Percentiles rank a stretch among this genome's conserved stretches.
Evolutionary conservation across 352 stramenopile species (phyloP).

Genomic region (Globisporangium barbulae): DNA sequence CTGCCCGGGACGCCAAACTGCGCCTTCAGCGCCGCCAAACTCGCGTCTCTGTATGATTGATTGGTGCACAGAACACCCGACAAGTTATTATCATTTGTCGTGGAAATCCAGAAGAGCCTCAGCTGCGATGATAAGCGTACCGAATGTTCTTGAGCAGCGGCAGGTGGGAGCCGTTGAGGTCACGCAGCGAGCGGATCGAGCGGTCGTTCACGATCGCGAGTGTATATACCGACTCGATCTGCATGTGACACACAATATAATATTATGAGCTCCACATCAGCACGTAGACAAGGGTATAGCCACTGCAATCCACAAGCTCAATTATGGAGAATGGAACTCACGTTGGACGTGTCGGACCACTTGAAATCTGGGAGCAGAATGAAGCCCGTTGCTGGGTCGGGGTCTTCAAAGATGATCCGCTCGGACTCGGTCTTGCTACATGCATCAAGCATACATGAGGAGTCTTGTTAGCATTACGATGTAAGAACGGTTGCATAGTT

Average conservation of each 20-base stretch:
- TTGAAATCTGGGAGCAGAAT: slow-evolving; percentile 84
- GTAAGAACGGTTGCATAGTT: too few relatives aligned
- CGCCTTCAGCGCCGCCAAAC: slow-evolving; percentile 40
- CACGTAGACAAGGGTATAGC: neutral
- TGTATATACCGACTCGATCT: slow-evolving; percentile 82
- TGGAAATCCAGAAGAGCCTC: too few relatives aligned
- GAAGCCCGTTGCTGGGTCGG: slow-evolving; percentile 61
- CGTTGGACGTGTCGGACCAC: slow-evolving; percentile 70
- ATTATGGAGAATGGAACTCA: slow-evolving; percentile 17
- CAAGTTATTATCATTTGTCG: neutral
- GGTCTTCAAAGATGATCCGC: slow-evolving; percentile 77
- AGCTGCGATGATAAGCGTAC: slow-evolving; percentile 23
- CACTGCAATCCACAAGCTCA: neutral
- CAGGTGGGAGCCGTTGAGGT: slow-evolving; percentile 61
- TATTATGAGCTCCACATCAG: neutral
- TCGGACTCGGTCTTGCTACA: slow-evolving; percentile 77
- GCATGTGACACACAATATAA: neutral
- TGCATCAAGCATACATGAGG: slow-evolving; percentile 6
- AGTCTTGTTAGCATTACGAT: neutral
- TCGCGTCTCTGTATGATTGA: slow-evolving; percentile 40
- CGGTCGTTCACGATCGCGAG: slow-evolving; percentile 78
- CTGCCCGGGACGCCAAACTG: slow-evolving; percentile 58
- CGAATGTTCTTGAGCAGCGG: slow-evolving; percentile 70
- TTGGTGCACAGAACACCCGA: neutral
- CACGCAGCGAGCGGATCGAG: slow-evolving; percentile 70